Conservation (phyloP, 2,329 filamentous ascomycete genomes). For the Cladosporium sp. region DNA sequence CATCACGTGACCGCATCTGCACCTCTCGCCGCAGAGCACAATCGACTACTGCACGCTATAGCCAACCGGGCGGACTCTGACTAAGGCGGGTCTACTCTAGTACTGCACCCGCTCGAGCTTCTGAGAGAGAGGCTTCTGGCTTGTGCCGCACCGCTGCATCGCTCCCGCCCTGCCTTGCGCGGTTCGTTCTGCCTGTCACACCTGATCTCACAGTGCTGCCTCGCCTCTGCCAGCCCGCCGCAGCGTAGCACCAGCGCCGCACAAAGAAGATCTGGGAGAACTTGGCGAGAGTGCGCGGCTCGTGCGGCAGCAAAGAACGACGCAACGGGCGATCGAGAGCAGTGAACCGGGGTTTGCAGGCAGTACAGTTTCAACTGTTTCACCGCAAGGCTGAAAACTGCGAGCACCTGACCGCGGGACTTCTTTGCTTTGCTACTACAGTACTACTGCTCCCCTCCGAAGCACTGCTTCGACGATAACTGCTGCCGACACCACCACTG, state of each 20-base stretch:
- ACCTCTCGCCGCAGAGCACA: neutral
- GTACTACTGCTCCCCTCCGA: neutral
- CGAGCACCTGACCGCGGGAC: slow-evolving; percentile 8
- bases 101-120: neutral
- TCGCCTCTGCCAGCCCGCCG: neutral
- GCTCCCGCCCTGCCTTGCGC: neutral
- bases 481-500: neutral
- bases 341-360: slow-evolving; percentile 6
- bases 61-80: neutral
- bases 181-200: neutral
- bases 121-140: neutral
- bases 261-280: slow-evolving; percentile 5
- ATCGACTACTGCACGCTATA: neutral
- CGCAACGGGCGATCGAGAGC: neutral
- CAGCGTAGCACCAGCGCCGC: slow-evolving; percentile 7
- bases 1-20: neutral
- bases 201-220: neutral
- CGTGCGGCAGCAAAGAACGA: slow-evolving; percentile 9
- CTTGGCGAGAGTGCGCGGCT: slow-evolving; percentile 7
- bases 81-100: neutral
- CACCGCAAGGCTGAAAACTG: slow-evolving; percentile 7
- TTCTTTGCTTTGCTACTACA: neutral
- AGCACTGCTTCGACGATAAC: neutral
- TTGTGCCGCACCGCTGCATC: neutral
- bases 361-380: slow-evolving; percentile 6